Percentiles rank a stretch among this genome's conserved stretches.
phyloP scores from a whole-genome alignment of 768 basidiomycete genomes.

The Boletus pseudopeckii region DNA sequence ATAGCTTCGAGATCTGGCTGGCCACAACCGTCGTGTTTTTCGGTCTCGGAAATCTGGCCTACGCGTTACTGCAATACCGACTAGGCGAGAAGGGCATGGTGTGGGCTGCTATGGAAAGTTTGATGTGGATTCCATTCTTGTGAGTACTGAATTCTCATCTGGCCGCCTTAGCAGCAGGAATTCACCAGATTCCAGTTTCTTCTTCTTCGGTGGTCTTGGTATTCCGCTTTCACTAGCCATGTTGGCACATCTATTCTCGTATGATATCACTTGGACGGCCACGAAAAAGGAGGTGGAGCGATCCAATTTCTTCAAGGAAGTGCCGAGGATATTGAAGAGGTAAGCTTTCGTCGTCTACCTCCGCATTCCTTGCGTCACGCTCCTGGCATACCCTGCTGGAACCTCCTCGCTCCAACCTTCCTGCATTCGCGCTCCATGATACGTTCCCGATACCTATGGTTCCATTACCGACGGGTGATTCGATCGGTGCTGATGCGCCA shows the following conservation, averaged over 20 bases:
- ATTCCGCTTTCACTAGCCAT: conserved; percentile 53
- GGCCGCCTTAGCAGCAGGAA: neutral
- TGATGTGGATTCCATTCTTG: conserved; percentile 38
- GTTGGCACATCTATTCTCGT: conserved; percentile 54
- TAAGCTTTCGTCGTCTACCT: conserved; percentile 8
- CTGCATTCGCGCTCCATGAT: neutral
- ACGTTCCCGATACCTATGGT: neutral
- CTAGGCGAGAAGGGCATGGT: conserved; percentile 42
- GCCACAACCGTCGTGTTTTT: conserved; percentile 76
- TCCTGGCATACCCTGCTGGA: neutral
- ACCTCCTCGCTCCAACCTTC: neutral
- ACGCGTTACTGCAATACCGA: conserved; percentile 69
- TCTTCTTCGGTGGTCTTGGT: conserved; percentile 57
- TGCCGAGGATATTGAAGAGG: conserved; percentile 71
- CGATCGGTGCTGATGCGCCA: conserved; percentile 15
- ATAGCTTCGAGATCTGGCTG: conserved; percentile 78
- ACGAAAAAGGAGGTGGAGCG: conserved; percentile 82
- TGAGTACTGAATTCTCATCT: conserved; percentile 14
- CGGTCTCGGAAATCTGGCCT: conserved; percentile 69
- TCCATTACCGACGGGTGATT: conserved; percentile 2
- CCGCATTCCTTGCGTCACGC: neutral
- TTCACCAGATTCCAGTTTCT: conserved; percentile 31
- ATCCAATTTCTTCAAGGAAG: conserved; percentile 88
- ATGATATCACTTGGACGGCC: conserved; percentile 55
- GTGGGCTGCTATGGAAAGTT: conserved; percentile 25